These are phyloP conservation scores for Fusarium sp. DNA, from an alignment of 2,329 filamentous ascomycete species.

Conservation along the genomic window DNA sequence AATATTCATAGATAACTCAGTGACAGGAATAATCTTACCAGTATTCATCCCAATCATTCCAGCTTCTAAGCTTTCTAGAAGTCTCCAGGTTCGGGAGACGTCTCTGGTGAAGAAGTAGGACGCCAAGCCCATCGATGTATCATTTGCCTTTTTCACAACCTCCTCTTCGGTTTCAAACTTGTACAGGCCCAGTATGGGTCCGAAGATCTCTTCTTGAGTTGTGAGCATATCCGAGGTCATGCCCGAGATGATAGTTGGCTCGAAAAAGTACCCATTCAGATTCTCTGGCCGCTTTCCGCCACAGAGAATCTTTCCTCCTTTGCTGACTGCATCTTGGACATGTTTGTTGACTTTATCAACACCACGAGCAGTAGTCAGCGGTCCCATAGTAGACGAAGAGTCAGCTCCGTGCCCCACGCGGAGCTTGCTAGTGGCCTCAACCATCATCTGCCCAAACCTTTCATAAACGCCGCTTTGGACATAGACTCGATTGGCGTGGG, in stretches of 20 bases:
- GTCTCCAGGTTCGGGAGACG: conserved; percentile 16
- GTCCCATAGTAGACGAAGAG: background rate
- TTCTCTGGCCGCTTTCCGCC: background rate
- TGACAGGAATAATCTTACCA: background rate
- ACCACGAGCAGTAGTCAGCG: conserved; percentile 4
- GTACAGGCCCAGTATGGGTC: conserved; percentile 13
- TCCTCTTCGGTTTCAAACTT: conserved; percentile 29
- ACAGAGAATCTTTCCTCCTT: background rate
- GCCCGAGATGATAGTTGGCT: conserved; percentile 16
- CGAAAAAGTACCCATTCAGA: conserved; percentile 10
- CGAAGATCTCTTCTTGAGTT: conserved; percentile 30
- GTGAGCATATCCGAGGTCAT: conserved; percentile 15
- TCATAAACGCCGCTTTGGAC: conserved; percentile 69
- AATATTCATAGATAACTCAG: rapidly evolving
- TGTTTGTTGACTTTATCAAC: conserved; percentile 4
- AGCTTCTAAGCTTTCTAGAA: conserved; percentile 27
- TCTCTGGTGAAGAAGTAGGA: conserved; percentile 33
- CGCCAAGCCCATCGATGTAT: conserved; percentile 15
- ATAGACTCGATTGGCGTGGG: conserved; percentile 68
- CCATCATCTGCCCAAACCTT: background rate
- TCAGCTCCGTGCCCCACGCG: background rate
- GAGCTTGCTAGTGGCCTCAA: background rate
- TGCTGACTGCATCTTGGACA: conserved; percentile 11
- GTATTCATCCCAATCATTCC: conserved; percentile 30
- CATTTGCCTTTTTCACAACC: conserved; percentile 19